These are phyloP conservation scores for Marchantia paleacea DNA, from an alignment of 225 moss, liverwort and hornwort species.

Conservation along the genomic window DNA sequence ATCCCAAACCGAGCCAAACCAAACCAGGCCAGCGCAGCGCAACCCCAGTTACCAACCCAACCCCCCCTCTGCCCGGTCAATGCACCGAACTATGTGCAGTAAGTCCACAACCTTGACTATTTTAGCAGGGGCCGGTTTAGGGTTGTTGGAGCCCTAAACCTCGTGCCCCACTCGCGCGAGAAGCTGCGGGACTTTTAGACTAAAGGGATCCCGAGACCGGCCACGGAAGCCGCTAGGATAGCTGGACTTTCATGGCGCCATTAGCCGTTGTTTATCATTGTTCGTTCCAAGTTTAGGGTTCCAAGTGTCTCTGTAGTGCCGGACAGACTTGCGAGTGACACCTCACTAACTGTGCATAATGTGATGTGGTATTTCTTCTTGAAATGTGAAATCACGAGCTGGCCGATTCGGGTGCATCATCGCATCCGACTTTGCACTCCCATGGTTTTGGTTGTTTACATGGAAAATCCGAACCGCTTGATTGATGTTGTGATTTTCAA, in stretches of 20 bases:
- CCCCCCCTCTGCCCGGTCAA: not conserved
- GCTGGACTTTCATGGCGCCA: not conserved
- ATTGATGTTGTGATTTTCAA: too few relatives aligned
- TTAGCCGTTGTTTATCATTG: not conserved
- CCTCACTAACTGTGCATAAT: too few relatives aligned
- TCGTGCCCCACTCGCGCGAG: not conserved
- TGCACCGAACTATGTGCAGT: not conserved
- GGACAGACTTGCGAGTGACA: too few relatives aligned
- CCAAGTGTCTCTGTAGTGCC: not conserved
- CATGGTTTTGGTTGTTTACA: too few relatives aligned
- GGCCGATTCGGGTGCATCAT: too few relatives aligned
- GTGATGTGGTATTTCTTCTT: too few relatives aligned
- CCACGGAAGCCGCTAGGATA: not conserved
- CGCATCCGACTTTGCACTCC: too few relatives aligned
- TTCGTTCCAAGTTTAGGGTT: not conserved
- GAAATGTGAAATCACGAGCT: too few relatives aligned
- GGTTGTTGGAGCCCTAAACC: not conserved
- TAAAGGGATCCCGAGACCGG: not conserved
- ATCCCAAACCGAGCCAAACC: not conserved
- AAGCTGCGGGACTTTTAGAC: not conserved
- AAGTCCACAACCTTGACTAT: not conserved
- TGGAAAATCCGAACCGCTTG: too few relatives aligned
- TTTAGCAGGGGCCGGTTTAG: slow-evolving; percentile 11
- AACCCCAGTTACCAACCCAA: not conserved
- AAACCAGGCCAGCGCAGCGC: too few relatives aligned